Base-by-base conservation (phyloP, 345 rosid species). In the Draba incana region DNA sequence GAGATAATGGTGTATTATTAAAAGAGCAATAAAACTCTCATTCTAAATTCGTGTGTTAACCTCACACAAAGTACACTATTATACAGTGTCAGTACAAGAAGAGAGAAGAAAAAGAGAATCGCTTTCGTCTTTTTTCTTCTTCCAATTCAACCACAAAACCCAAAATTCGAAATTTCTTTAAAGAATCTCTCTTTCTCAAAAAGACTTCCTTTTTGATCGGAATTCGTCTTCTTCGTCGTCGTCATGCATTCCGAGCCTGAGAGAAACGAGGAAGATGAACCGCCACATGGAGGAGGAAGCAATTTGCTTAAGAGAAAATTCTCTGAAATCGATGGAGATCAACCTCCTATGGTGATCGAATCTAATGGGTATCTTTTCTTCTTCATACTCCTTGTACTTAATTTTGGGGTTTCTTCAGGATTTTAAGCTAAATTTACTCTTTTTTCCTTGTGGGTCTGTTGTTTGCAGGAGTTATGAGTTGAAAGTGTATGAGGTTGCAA, bases 401-500 rank as follows among this genome's bases (percentile, higher is more conserved):
- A 11, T 37, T 43, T 69, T 63, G 62, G 51, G 64, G 45, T 15
- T 61, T 53, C 38, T 56, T 47, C 45, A 1, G 37, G 38, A 6
- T 27, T 56, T 46, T 35, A 0, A 27, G 6, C 25, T 52, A 42
- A 50, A 64, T 3, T 44, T 39, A 12, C 59, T 43, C 5, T 24
- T 58, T 49, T 14, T 54, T 38, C 23, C 27, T 24, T 51, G 20
- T 52, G 16, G 20, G 20, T 20, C 20, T 20, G 20, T 20, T 20
- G 20, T 69, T 37, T 2, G 7, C 42, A 35, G 79, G 20, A 88
- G 95, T 46, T 88, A 87, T 74, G 92, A 86, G 69, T 24, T 62
- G 75, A 73, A 79, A 55, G 80, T 89, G 53, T 86, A 74, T 65
- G 95, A 87, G 71, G 88, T 82, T 79, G 88, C 95, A 8, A 76